Evolutionary conservation across 495 filamentous ascomycete species (phyloP), one percentile per base, ranked within the genome.

Genomic region (Poronia punctata): DNA sequence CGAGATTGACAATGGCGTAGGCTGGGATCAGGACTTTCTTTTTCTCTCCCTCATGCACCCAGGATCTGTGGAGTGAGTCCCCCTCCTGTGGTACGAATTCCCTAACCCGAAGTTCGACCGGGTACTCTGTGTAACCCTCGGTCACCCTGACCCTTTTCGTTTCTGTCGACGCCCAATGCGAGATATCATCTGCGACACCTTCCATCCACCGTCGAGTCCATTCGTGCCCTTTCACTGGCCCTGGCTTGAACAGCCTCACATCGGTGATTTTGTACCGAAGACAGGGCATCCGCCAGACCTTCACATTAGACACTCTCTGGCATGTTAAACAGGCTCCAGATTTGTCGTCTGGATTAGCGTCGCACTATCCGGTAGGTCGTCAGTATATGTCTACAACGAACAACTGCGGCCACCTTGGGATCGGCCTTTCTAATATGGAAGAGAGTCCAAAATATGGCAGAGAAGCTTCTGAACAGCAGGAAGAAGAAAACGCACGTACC

Each of bases 151-250:
- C 70, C 5, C 19, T 59, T 36, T 49, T 63, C 20, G 54, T 59
- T 17, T 68, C 59, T 9, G 45, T 11, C 3, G 65, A 62, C 16
- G 58, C 67, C 71, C 71, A 75, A 34, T 59, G 62, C n/a, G 53
- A 61, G 25, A 74, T 74, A 29, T 71, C 67, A 22, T 68, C 67
- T 23, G 67, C 50, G 29, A 68, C 65, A 46, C 57, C 65, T 43
- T 68, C 66, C 31, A 57, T 56, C 71, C 71, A 75, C 21, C 71
- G 66, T 30, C 61, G 57, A n/a, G 67, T 75, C 71, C 71, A 73
- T 31, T 72, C 67, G 31, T 63, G 61, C 7, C 67, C 71, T 36
- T 66, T 61, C 35, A 72, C 71, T 37, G 66, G 62, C 11, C 68
- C 70, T 2, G 68, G 61, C 50, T 71, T 71, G 51, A 68, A 72